Base-by-base conservation (phyloP, 345 rosid species). In the Xanthoceras sorbifolium region DNA sequence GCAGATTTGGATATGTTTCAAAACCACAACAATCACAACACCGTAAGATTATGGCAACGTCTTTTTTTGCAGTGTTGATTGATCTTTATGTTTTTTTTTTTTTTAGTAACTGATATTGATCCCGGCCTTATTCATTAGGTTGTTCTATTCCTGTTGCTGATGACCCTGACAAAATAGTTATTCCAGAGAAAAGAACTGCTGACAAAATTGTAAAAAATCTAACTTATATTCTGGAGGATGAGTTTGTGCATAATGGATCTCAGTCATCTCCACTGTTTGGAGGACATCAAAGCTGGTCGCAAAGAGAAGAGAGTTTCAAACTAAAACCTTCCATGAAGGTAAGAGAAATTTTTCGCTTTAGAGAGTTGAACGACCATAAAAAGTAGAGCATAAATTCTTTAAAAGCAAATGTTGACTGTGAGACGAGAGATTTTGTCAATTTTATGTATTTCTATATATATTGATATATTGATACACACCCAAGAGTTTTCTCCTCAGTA, bases 241-340 rank as follows among this genome's bases (percentile, higher is more conserved):
- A 86, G 44, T 80, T 81, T 68, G 70, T 64, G 23, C 80, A 82
- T 52, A 85, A 87, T 77, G 84, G 72, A 64, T 86, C 91, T 50
- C 82, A 74, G 64, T 69, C 87, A 65, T 59, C 82, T 73, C 94
- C 94, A 71, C 83, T 96, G 18, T 96, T 96, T 87, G 98, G 99
- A 76, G 98, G 98, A 46, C 89, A 84, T 81, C 86, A 86, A 77
- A 94, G 88, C 84, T 96, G 98, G 99, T 77, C 81, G 20, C 81
- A 92, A 72, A 93, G 97, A 73, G 89, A 93, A 70, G 90, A 87
- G 79, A 96, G 95, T 80, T 94, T 91, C 78, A 86, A 86, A 75
- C 78, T 91, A 55, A 91, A 85, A 60, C 81, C 97, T 64, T 80
- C 82, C 36, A 94, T 94, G 97, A 89, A 92, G 95, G 99, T 92